phyloP scores from a whole-genome alignment of 768 basidiomycete species.

The Serendipita sp. region DNA sequence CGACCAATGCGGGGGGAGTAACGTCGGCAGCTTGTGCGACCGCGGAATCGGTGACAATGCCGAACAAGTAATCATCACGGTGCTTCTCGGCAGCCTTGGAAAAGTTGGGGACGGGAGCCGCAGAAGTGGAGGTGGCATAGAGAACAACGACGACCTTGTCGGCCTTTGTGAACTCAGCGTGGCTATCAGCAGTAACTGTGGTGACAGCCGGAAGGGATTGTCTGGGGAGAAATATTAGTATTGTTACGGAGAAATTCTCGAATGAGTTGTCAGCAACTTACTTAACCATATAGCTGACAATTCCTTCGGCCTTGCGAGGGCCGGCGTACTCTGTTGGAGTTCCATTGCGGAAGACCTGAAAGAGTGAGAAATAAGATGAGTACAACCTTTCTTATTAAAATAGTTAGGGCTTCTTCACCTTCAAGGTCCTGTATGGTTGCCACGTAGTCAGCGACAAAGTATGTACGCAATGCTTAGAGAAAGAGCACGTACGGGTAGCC shows the following conservation, averaged over 20 bases:
- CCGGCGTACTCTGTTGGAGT: slow-evolving; percentile 65
- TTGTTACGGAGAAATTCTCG: neutral
- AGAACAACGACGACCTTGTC: slow-evolving; percentile 87
- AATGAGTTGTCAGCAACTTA: slow-evolving; percentile 22
- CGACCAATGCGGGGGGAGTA: slow-evolving; percentile 66
- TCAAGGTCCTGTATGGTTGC: slow-evolving; percentile 7
- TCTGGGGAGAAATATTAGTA: slow-evolving; percentile 22
- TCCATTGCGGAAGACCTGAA: slow-evolving; percentile 86
- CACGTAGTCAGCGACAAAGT: neutral
- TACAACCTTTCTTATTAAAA: neutral
- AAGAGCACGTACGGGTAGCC: slow-evolving; percentile 71
- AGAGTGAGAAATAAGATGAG: slow-evolving; percentile 13
- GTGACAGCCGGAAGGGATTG: slow-evolving; percentile 91
- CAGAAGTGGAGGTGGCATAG: slow-evolving; percentile 61
- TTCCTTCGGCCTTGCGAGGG: slow-evolving; percentile 87
- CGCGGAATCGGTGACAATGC: slow-evolving; percentile 57
- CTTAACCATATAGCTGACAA: slow-evolving; percentile 94
- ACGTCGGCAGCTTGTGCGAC: slow-evolving; percentile 56
- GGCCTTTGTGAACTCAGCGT: slow-evolving; percentile 68
- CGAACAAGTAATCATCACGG: slow-evolving; percentile 90
- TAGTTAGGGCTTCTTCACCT: slow-evolving; percentile 1
- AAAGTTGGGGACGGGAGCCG: slow-evolving; percentile 57
- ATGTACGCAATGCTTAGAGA: neutral
- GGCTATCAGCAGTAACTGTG: slow-evolving; percentile 55
- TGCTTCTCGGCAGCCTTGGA: slow-evolving; percentile 65